These are phyloP conservation scores for Sugiyamaella xylanicola DNA, from an alignment of 1,139 yeast species.

Conservation along the genomic window DNA sequence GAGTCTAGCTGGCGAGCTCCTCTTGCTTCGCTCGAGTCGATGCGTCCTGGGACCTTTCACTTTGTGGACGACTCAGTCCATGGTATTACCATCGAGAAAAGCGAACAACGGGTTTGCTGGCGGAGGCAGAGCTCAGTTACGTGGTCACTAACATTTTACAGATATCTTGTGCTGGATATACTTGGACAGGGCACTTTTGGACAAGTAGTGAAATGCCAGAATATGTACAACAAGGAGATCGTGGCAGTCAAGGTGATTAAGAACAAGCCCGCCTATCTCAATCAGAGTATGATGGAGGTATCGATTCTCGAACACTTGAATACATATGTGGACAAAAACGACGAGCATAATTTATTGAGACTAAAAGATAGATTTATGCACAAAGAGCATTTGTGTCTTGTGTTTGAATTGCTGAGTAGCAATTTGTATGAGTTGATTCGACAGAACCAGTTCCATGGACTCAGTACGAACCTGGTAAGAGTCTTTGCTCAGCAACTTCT, in stretches of 20 bases:
- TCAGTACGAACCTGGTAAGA: constrained; percentile 77
- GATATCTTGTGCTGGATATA: constrained; percentile 84
- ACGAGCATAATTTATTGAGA: constrained; percentile 73
- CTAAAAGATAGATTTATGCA: constrained; percentile 89
- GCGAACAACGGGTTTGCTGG: too few species aligned
- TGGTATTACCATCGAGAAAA: neutral
- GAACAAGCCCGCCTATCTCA: constrained; percentile 86
- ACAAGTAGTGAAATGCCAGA: constrained; percentile 97
- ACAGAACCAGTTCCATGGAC: constrained; percentile 92
- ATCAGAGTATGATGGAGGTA: constrained; percentile 91
- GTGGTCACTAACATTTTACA: constrained; percentile 9
- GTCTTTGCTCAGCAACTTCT: constrained; percentile 77
- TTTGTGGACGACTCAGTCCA: too few species aligned
- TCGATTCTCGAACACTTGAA: constrained; percentile 80
- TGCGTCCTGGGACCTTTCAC: too few species aligned
- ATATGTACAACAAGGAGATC: constrained; percentile 80
- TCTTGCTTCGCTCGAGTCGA: too few species aligned
- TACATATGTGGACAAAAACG: constrained; percentile 65
- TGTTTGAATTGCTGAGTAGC: constrained; percentile 84
- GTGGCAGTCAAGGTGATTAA: constrained; percentile 95
- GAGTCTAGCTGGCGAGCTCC: too few species aligned
- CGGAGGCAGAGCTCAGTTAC: neutral
- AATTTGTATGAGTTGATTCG: constrained; percentile 87
- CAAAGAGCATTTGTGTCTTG: constrained; percentile 88
- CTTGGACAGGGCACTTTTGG: constrained; percentile 98